Percentiles rank a stretch among this genome's conserved stretches.
These are phyloP conservation scores for Cladosporium oxysporum DNA, from an alignment of 2,329 filamentous ascomycete species.

Conservation along the genomic window DNA sequence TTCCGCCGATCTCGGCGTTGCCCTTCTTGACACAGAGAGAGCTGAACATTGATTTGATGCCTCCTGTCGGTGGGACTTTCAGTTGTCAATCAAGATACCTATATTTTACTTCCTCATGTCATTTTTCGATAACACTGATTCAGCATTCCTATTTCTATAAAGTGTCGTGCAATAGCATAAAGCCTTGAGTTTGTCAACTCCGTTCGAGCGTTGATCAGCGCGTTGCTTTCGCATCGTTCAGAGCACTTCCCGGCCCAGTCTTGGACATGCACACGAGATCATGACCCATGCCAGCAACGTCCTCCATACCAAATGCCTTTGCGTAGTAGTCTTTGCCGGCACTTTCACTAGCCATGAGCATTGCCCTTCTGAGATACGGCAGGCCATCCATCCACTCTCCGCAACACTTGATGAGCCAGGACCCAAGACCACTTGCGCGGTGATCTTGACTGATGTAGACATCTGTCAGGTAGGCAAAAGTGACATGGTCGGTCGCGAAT, in stretches of 20 bases:
- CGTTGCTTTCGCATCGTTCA: background rate
- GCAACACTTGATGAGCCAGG: conserved; percentile 31
- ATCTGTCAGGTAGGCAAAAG: conserved; percentile 32
- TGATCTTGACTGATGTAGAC: conserved; percentile 29
- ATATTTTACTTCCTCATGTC: background rate
- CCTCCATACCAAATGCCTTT: conserved; percentile 26
- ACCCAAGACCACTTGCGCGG: conserved; percentile 27
- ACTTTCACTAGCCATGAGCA: conserved; percentile 27
- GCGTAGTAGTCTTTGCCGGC: conserved; percentile 28
- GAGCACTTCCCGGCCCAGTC: conserved; percentile 12
- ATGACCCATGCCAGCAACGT: conserved; percentile 24
- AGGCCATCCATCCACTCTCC: conserved; percentile 26
- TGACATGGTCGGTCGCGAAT: conserved; percentile 33
- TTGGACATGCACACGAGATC: conserved; percentile 23
- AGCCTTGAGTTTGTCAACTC: background rate
- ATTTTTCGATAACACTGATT: background rate
- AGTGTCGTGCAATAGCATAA: background rate
- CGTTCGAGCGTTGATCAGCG: background rate
- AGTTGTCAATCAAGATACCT: background rate
- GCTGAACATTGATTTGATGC: background rate
- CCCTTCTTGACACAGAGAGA: background rate
- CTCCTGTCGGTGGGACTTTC: background rate
- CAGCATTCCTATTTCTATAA: background rate
- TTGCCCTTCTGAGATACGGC: conserved; percentile 27
- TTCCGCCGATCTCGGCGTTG: background rate